Conservation (phyloP, 2,329 filamentous ascomycete species). For the Decorospora gaudefroyi region DNA sequence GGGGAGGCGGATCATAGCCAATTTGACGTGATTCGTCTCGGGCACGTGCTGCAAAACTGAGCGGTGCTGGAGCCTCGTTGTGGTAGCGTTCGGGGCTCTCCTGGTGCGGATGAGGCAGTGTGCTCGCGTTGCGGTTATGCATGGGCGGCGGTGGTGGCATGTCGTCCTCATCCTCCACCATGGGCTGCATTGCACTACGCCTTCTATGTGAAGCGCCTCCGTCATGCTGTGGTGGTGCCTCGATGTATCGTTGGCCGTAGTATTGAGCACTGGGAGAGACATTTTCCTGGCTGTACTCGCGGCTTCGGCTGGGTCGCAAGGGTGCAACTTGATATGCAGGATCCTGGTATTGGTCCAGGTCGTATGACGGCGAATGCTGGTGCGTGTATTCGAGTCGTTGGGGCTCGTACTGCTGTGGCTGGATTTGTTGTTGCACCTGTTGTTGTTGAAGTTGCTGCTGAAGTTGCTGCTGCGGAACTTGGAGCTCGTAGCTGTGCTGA, state of each 20-base stretch:
- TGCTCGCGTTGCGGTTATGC: slow-evolving; percentile 44
- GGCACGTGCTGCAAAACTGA: slow-evolving; percentile 37
- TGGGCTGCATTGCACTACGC: slow-evolving; percentile 61
- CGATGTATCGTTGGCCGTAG: slow-evolving; percentile 41
- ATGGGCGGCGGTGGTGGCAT: slow-evolving; percentile 48
- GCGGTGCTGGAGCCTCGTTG: slow-evolving; percentile 40
- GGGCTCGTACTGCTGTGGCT: slow-evolving; percentile 26
- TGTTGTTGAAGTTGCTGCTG: slow-evolving; percentile 17
- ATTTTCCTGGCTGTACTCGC: slow-evolving; percentile 31
- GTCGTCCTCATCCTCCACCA: slow-evolving; percentile 66
- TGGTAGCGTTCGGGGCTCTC: slow-evolving; percentile 29
- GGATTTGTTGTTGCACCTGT: slow-evolving; percentile 19
- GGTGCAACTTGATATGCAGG: slow-evolving; percentile 43
- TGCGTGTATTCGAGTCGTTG: slow-evolving; percentile 15
- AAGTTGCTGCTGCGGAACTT: slow-evolving; percentile 12
- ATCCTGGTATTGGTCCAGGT: slow-evolving; percentile 35
- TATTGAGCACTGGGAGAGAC: slow-evolving; percentile 38
- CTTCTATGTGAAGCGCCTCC: slow-evolving; percentile 56
- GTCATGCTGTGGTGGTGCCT: slow-evolving; percentile 29
- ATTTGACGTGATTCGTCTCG: slow-evolving; percentile 32
- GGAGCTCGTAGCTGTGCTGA: slow-evolving; percentile 32
- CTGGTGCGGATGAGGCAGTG: slow-evolving; percentile 34
- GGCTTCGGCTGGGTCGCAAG: slow-evolving; percentile 37
- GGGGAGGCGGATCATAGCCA: slow-evolving; percentile 32
- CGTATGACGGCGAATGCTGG: slow-evolving; percentile 19